phyloP scores from a whole-genome alignment of 2,329 filamentous ascomycete species.

The Ilyonectria robusta region DNA sequence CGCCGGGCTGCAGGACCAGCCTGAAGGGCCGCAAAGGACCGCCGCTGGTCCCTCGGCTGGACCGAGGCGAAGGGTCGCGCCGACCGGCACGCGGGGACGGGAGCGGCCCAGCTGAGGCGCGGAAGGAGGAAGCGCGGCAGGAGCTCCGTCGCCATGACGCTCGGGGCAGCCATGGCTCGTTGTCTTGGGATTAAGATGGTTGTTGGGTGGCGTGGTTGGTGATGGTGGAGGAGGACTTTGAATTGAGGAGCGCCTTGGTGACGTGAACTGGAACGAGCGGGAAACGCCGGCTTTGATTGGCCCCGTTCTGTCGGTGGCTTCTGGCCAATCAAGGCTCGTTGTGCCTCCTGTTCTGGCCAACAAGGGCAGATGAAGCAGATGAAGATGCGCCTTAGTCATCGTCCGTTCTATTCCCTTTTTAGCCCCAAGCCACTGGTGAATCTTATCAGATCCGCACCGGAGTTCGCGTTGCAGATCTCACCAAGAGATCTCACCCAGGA shows the following conservation, averaged over 20 bases:
- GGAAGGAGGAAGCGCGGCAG: conserved; percentile 70
- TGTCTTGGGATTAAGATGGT: conserved; percentile 11
- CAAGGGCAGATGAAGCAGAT: conserved; percentile 26
- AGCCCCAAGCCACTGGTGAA: not conserved
- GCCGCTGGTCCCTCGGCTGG: conserved; percentile 34
- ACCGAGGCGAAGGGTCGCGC: conserved; percentile 39
- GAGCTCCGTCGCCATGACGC: conserved; percentile 53
- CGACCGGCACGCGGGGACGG: conserved; percentile 43
- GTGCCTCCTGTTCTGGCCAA: conserved; percentile 28
- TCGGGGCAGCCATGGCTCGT: conserved; percentile 47
- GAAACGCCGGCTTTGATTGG: conserved; percentile 48
- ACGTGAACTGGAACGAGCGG: conserved; percentile 40
- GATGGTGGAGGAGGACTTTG: conserved; percentile 34
- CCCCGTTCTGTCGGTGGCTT: conserved; percentile 5
- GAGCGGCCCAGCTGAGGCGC: conserved; percentile 66
- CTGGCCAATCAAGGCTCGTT: conserved; percentile 33
- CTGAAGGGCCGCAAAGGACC: conserved; percentile 41
- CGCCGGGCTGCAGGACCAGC: conserved; percentile 31
- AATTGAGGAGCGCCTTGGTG: conserved; percentile 35
- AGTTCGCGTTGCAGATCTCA: conserved; percentile 7
- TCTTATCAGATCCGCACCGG: conserved; percentile 27
- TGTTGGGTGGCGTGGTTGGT: conserved; percentile 29
- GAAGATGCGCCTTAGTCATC: conserved; percentile 27
- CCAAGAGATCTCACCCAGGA: not conserved
- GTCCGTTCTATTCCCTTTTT: conserved; percentile 8